Conservation (phyloP, 2,329 filamentous ascomycete genomes). For the Xylaria digitata region DNA sequence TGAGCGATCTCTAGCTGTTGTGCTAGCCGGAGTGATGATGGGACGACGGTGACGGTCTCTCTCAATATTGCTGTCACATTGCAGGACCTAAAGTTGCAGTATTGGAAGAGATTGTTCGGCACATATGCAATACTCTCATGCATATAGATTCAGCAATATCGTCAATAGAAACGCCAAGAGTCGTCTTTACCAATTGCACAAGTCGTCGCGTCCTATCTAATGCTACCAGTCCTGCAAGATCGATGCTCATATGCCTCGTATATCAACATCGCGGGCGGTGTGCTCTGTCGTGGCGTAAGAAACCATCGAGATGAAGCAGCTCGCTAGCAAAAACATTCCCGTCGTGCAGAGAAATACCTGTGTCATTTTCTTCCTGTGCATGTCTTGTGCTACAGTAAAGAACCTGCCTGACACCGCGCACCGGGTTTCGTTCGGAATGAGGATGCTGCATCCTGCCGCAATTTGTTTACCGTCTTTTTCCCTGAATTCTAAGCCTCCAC, state of each 20-base stretch:
- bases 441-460: neutral
- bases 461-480: neutral
- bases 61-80: conserved; percentile 31
- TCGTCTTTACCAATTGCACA: conserved; percentile 3
- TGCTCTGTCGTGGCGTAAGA: conserved; percentile 25
- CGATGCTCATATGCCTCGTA: conserved; percentile 24
- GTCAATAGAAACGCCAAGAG: conserved; percentile 9
- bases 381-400: conserved; percentile 33
- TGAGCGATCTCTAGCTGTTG: conserved; percentile 24
- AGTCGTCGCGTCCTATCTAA: neutral
- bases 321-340: conserved; percentile 28
- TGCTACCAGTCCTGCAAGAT: conserved; percentile 20
- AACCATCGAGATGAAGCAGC: conserved; percentile 24
- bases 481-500: neutral
- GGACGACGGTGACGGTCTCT: conserved; percentile 18
- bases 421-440: conserved; percentile 6
- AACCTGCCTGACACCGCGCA: neutral
- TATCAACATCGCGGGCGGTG: conserved; percentile 14
- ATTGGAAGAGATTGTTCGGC: conserved; percentile 13
- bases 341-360: conserved; percentile 33
- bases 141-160: conserved; percentile 14
- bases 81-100: conserved; percentile 20
- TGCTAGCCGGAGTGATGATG: conserved; percentile 17
- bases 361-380: conserved; percentile 39
- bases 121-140: conserved; percentile 18